A percentile compares a stretch with the other conserved stretches of the same genome.
Evolutionary conservation across 805 yeast genomes (phyloP).

Genomic region (Nakazawaea pomicola): DNA sequence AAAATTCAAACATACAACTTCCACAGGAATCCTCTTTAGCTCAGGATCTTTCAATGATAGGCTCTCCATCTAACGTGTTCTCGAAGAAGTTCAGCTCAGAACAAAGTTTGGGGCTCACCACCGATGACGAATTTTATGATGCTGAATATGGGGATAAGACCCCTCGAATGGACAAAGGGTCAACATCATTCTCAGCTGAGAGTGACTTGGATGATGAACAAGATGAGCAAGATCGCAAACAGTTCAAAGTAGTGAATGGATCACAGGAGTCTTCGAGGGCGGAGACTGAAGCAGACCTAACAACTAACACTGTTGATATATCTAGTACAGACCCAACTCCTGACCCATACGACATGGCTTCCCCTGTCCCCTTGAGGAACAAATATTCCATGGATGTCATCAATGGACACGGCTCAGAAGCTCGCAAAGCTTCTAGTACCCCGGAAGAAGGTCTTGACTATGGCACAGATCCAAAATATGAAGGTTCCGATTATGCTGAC

Average conservation of each 20-base stretch:
- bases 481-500: too few species aligned
- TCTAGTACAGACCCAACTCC: constrained; percentile 5
- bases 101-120: neutral
- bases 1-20: too few species aligned
- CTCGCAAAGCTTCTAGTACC: too few species aligned
- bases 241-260: constrained; percentile 14
- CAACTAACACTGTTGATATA: neutral
- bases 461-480: too few species aligned
- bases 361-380: constrained; percentile 1
- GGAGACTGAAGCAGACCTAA: too few species aligned
- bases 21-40: neutral
- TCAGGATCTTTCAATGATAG: neutral
- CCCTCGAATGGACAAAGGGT: too few species aligned
- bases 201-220: too few species aligned
- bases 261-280: neutral
- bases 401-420: constrained; percentile 8
- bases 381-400: constrained; percentile 9
- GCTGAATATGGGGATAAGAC: constrained; percentile 7
- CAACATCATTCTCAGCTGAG: too few species aligned
- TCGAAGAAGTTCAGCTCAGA: neutral
- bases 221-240: constrained; percentile 11
- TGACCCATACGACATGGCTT: neutral
- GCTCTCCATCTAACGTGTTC: neutral
- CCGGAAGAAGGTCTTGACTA: too few species aligned
- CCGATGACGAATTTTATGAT: constrained; percentile 12